Evolutionary conservation across 768 basidiomycete species (phyloP).

Genomic region (Phylloporus sp.): DNA sequence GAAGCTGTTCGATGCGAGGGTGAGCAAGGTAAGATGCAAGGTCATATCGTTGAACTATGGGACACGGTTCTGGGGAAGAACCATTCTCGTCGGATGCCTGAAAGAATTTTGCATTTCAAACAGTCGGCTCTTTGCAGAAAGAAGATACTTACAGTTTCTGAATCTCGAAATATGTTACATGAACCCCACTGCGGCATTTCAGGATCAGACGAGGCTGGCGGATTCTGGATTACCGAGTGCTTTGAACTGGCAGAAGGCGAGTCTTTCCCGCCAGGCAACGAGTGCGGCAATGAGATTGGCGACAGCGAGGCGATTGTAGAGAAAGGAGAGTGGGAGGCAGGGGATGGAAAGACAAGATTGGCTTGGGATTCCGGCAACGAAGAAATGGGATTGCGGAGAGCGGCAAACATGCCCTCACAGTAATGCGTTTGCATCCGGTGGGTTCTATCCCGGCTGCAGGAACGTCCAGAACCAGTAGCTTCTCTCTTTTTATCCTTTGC

Average conservation of each 20-base stretch:
- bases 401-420: slow-evolving; percentile 13
- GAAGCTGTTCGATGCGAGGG: slow-evolving; percentile 3
- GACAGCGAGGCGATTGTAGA: slow-evolving; percentile 8
- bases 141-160: slow-evolving; percentile 26
- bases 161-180: slow-evolving; percentile 20
- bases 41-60: background rate
- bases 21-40: background rate
- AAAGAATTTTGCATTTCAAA: background rate
- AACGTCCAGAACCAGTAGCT: slow-evolving; percentile 32
- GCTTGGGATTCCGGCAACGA: slow-evolving; percentile 5
- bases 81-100: slow-evolving; percentile 27
- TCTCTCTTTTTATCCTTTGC: slow-evolving; percentile 30
- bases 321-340: background rate
- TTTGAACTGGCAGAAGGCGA: slow-evolving; percentile 1
- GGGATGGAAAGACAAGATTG: background rate
- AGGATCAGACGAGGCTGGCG: slow-evolving; percentile 22
- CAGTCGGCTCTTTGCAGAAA: background rate
- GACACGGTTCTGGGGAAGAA: slow-evolving; percentile 7
- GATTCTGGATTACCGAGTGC: slow-evolving; percentile 10
- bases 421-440: slow-evolving; percentile 20
- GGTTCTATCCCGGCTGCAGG: slow-evolving; percentile 31
- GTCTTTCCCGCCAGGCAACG: slow-evolving; percentile 9
- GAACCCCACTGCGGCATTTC: slow-evolving; percentile 18
- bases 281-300: slow-evolving; percentile 13
- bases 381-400: slow-evolving; percentile 1